Percentiles rank a stretch among this genome's conserved stretches.
These are phyloP conservation scores for Acanthamoeba castellanii DNA, from an alignment of 208 protist species.

Conservation along the genomic window DNA sequence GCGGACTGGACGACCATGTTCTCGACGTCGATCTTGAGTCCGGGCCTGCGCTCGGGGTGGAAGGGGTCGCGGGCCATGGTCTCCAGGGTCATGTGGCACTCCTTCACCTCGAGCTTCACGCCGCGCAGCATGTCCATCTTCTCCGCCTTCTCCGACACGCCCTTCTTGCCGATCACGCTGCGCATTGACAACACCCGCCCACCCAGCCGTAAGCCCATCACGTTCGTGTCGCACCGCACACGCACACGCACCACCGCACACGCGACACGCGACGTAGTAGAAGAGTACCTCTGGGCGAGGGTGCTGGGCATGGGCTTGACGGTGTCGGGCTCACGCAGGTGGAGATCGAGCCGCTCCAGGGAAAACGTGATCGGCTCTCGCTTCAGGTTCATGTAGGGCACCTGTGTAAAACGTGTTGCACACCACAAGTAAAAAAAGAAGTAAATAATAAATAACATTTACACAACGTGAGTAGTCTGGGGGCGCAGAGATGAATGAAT, in stretches of 20 bases:
- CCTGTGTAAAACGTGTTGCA: too few relatives aligned
- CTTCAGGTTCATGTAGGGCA: slow-evolving; percentile 57
- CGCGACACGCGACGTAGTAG: not conserved
- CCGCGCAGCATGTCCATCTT: slow-evolving; percentile 16
- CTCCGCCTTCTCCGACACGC: slow-evolving; percentile 10
- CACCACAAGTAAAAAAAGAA: too few relatives aligned
- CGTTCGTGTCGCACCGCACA: not conserved
- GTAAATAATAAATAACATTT: too few relatives aligned
- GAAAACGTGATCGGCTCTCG: slow-evolving; percentile 22
- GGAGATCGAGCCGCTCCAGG: slow-evolving; percentile 37
- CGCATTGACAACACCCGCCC: too few relatives aligned
- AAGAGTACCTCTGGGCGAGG: not conserved
- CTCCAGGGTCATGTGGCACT: slow-evolving; percentile 5
- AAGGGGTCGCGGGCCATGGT: not conserved
- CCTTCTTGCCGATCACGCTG: not conserved
- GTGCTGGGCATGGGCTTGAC: slow-evolving; percentile 50
- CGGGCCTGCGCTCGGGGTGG: slow-evolving; percentile 20
- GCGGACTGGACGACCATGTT: slow-evolving; percentile 56
- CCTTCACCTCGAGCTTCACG: slow-evolving; percentile 47
- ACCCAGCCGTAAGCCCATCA: too few relatives aligned
- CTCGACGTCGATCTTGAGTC: slow-evolving; percentile 43
- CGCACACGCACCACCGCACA: too few relatives aligned
- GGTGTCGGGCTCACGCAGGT: slow-evolving; percentile 42
- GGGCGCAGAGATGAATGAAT: not conserved
- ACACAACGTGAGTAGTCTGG: not conserved